A percentile compares a stretch with the other conserved stretches of the same genome.
phyloP scores from a whole-genome alignment of 495 filamentous ascomycete genomes.

The Penicillium parvum region DNA sequence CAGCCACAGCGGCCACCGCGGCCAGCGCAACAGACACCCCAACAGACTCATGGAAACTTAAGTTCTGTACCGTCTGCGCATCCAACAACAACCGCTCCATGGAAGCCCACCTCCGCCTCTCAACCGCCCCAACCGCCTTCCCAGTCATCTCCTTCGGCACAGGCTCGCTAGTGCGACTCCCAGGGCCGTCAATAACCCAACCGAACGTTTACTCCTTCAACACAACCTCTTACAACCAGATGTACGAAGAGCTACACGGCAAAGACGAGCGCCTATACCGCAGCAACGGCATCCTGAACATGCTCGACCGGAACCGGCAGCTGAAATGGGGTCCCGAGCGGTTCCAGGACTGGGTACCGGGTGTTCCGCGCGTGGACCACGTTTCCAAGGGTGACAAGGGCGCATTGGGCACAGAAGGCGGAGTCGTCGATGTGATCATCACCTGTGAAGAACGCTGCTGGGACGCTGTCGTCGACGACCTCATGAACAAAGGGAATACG shows the following conservation, averaged over 20 bases:
- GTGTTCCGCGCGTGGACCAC: constrained; percentile 67
- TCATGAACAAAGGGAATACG: constrained; percentile 74
- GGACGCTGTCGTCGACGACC: constrained; percentile 95
- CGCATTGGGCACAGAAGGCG: constrained; percentile 75
- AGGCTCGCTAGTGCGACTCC: constrained; percentile 88
- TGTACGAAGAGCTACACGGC: constrained; percentile 79
- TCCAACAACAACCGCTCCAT: constrained; percentile 98
- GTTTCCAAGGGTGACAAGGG: constrained; percentile 60
- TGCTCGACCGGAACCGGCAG: constrained; percentile 86
- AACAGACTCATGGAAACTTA: constrained; percentile 72
- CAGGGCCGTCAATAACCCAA: constrained; percentile 83
- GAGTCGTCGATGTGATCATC: constrained; percentile 90
- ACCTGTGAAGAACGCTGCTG: constrained; percentile 98
- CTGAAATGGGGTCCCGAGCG: constrained; percentile 95
- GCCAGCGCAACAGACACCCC: constrained; percentile 25
- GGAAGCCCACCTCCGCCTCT: constrained; percentile 92
- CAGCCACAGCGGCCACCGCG: constrained; percentile 18
- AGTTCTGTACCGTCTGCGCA: constrained; percentile 97
- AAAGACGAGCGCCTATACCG: constrained; percentile 89
- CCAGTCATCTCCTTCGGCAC: constrained; percentile 98
- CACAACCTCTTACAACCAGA: constrained; percentile 81
- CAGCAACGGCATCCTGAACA: constrained; percentile 87
- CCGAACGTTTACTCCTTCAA: constrained; percentile 99
- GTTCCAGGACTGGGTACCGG: constrained; percentile 97
- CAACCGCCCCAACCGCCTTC: constrained; percentile 64